phyloP scores from a whole-genome alignment of 2,329 filamentous ascomycete genomes.

The Thelonectria olida region DNA sequence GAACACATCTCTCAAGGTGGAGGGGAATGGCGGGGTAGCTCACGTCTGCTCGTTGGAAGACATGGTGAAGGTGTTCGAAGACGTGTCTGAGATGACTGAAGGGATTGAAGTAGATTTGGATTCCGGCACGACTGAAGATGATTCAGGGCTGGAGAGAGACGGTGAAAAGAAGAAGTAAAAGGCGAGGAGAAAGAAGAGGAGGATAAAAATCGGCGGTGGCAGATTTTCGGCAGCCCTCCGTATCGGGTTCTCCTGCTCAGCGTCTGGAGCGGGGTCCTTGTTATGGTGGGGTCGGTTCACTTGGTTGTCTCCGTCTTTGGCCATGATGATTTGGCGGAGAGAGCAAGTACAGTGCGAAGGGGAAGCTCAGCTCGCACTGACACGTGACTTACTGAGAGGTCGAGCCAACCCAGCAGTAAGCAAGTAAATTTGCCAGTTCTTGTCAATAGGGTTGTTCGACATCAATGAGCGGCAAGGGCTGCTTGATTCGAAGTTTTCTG shows the following conservation, averaged over 20 bases:
- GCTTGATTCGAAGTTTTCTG: neutral
- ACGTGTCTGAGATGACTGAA: slow-evolving; percentile 39
- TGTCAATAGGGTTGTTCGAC: neutral
- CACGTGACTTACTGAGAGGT: slow-evolving; percentile 33
- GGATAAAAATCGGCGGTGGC: slow-evolving; percentile 55
- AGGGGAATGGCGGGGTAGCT: slow-evolving; percentile 54
- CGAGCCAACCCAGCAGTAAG: neutral
- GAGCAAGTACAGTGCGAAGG: slow-evolving; percentile 27
- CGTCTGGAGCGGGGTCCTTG: slow-evolving; percentile 46
- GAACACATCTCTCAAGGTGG: slow-evolving; percentile 26
- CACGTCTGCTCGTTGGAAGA: slow-evolving; percentile 87
- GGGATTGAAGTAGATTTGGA: slow-evolving; percentile 42
- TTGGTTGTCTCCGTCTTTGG: slow-evolving; percentile 37
- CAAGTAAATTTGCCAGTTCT: slow-evolving; percentile 1
- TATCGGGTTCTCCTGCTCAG: slow-evolving; percentile 37
- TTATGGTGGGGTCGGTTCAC: slow-evolving; percentile 46
- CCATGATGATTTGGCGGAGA: slow-evolving; percentile 43
- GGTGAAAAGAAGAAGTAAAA: slow-evolving; percentile 49
- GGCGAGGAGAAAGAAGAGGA: slow-evolving; percentile 49
- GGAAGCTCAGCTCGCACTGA: slow-evolving; percentile 34
- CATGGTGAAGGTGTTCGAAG: slow-evolving; percentile 61
- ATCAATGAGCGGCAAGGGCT: neutral
- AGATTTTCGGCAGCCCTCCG: slow-evolving; percentile 49
- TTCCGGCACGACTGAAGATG: slow-evolving; percentile 42
- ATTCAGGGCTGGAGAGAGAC: slow-evolving; percentile 38